phyloP scores from a whole-genome alignment of 2,329 filamentous ascomycete species.

The Penicillium sp. region DNA sequence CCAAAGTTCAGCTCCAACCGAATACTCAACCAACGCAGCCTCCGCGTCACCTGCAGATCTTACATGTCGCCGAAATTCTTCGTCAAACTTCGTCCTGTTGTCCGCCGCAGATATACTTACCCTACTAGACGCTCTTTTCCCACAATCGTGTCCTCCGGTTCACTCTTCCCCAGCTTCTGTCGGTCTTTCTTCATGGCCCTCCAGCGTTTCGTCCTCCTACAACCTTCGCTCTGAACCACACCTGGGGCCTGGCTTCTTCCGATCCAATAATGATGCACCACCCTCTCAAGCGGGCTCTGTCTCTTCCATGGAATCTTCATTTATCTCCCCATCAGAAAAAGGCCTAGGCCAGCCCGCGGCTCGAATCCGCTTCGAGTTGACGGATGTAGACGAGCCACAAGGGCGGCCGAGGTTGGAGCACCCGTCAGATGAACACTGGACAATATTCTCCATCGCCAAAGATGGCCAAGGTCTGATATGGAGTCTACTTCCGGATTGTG shows the following conservation, averaged over 20 bases:
- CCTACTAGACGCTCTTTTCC: slow-evolving; percentile 79
- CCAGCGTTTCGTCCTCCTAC: slow-evolving; percentile 16
- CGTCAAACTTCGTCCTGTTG: slow-evolving; percentile 68
- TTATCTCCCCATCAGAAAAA: slow-evolving; percentile 25
- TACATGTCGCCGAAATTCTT: slow-evolving; percentile 39
- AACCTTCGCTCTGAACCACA: slow-evolving; percentile 22
- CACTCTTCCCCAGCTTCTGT: slow-evolving; percentile 30
- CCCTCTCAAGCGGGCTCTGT: slow-evolving; percentile 21
- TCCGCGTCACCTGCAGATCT: slow-evolving; percentile 44
- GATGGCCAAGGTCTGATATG: slow-evolving; percentile 70
- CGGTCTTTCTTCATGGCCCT: slow-evolving; percentile 24
- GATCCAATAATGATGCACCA: slow-evolving; percentile 28
- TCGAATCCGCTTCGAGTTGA: slow-evolving; percentile 43
- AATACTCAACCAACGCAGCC: not conserved
- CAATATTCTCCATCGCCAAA: slow-evolving; percentile 72
- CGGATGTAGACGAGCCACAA: slow-evolving; percentile 37
- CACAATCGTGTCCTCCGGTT: slow-evolving; percentile 38
- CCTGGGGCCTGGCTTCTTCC: slow-evolving; percentile 34
- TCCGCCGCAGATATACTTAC: slow-evolving; percentile 77
- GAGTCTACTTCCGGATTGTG: slow-evolving; percentile 56
- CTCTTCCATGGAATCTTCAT: slow-evolving; percentile 33
- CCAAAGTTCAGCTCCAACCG: slow-evolving; percentile 7
- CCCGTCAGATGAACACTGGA: slow-evolving; percentile 80
- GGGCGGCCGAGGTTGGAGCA: slow-evolving; percentile 62
- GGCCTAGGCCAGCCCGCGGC: slow-evolving; percentile 35